Percentiles rank a stretch among this genome's conserved stretches.
phyloP scores from a whole-genome alignment of 2,329 filamentous ascomycete genomes.

The Biscogniauxia mediterranea region DNA sequence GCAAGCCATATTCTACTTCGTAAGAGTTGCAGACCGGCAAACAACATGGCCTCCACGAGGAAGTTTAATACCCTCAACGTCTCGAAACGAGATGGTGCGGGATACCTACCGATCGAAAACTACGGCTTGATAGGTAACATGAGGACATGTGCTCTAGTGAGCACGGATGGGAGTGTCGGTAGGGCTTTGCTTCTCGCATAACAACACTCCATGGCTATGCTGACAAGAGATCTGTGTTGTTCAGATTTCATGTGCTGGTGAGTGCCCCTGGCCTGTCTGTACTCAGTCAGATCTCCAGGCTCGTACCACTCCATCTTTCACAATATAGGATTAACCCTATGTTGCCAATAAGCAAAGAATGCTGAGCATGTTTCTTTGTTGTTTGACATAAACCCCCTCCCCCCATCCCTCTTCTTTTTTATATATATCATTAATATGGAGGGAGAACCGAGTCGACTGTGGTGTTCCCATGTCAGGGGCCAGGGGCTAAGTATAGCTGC shows the following conservation, averaged over 20 bases:
- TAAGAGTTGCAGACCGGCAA: too few species aligned
- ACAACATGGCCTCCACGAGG: conserved; percentile 16
- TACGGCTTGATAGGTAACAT: conserved; percentile 81
- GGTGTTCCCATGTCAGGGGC: not conserved
- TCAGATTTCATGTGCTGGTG: conserved; percentile 62
- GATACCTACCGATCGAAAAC: conserved; percentile 66
- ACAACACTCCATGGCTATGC: conserved; percentile 1
- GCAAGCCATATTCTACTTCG: not conserved
- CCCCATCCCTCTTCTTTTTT: not conserved
- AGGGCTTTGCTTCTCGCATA: conserved; percentile 3
- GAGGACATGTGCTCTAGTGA: conserved; percentile 73
- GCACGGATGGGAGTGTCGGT: conserved; percentile 66
- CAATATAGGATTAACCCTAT: too few species aligned
- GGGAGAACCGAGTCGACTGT: not conserved
- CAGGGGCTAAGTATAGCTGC: conserved; percentile 7
- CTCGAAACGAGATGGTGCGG: conserved; percentile 31
- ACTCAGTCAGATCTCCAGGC: too few species aligned
- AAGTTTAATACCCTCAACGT: conserved; percentile 24
- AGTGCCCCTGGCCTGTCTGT: too few species aligned
- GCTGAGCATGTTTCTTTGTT: conserved; percentile 40
- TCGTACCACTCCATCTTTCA: too few species aligned
- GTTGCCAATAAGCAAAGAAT: too few species aligned
- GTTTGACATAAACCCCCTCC: conserved; percentile 46
- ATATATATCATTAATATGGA: not conserved
- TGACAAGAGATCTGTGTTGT: conserved; percentile 5